Evolutionary conservation across 352 stramenopile genomes (phyloP), one percentile per base, ranked within the genome.

Genomic region (Plasmopara halstedii): DNA sequence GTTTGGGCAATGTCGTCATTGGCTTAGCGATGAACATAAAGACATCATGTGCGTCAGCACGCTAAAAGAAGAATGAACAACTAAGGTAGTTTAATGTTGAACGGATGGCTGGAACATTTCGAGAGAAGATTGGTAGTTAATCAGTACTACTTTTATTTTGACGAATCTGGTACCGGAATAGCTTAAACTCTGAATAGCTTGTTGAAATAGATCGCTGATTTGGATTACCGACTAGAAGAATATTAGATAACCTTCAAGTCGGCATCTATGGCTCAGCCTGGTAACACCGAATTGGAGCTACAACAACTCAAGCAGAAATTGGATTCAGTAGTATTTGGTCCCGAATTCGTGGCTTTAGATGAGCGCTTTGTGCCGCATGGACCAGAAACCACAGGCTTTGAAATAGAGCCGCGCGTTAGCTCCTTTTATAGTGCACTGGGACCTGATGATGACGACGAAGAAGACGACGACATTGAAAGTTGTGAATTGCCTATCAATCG

Each of bases 1-100:
- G 77, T 84, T 81, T 48, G 73, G 60, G 77, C 72, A 76, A 56
- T 32, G 79, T 85, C 72, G 58, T 88, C 77, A 88, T 50, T 64
- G 77, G 73, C 71, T 79, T 73, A 43, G 43, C 42, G 29, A 18
- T 14, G 11, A 29, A 10, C 1, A 10, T 11, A 6, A 29, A 29
- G 3, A 29, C 7, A 29, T 5, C 11, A n/a, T n/a, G n/a, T n/a
- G n/a, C n/a, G n/a, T n/a, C n/a, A n/a, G n/a, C n/a, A n/a, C n/a
- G n/a, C n/a, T n/a, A n/a, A n/a, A n/a, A n/a, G n/a, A n/a, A n/a
- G n/a, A n/a, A n/a, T n/a, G n/a, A n/a, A n/a, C n/a, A n/a, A n/a
- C n/a, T n/a, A n/a, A n/a, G n/a, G n/a, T n/a, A n/a, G n/a, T n/a
- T n/a, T n/a, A n/a, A n/a, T n/a, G n/a, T n/a, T 9, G 23, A 60